Conservation (phyloP, 257 asterid species). For the Rhazya stricta region DNA sequence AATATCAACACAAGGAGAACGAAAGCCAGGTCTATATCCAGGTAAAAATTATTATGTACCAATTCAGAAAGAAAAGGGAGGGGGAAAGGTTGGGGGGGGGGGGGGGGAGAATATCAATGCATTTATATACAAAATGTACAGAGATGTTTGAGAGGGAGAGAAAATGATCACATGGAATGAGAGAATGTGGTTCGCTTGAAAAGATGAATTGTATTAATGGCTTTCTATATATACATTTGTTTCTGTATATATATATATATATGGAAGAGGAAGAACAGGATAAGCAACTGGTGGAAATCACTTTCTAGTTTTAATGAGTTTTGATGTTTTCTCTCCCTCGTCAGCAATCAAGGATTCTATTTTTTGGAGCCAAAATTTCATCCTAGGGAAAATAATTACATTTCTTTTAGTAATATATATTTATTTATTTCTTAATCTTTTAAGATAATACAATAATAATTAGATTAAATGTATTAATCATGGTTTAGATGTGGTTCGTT, state of each 20-base stretch:
- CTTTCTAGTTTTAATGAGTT: neutral
- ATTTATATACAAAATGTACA: constrained; percentile 1
- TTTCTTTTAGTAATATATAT: too few species aligned
- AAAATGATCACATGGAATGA: neutral
- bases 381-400: too few species aligned
- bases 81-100: neutral
- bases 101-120: neutral
- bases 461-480: too few species aligned
- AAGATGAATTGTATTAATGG: neutral
- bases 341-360: neutral
- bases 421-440: too few species aligned
- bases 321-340: neutral
- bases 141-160: neutral
- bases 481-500: too few species aligned
- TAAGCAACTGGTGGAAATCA: neutral
- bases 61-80: neutral
- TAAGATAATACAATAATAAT: too few species aligned
- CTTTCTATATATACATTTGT: neutral
- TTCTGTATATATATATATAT: neutral
- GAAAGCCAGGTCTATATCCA: neutral
- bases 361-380: neutral
- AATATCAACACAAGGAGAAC: neutral
- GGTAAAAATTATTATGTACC: constrained; percentile 3
- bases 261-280: neutral
- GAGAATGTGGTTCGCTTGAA: neutral